Conservation (phyloP, 345 rosid species). For the Arabidopsis thaliana region TAIR10.1 NC_003071.7:16553501-16554000, state of each 20-base stretch:
- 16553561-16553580: slow-evolving; percentile 29
- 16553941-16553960: not conserved
- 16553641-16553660: slow-evolving; percentile 36
- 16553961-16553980: not conserved
- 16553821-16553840: not conserved
- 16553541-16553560: slow-evolving; percentile 26
- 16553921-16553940: not conserved
- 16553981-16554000: not conserved
- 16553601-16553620: slow-evolving; percentile 43
- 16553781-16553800: not conserved
- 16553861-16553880: not conserved
- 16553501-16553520: slow-evolving; percentile 34
- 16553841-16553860: not conserved
- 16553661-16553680: slow-evolving; percentile 42
- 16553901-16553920: not conserved
- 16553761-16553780: slow-evolving; percentile 3
- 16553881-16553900: not conserved
- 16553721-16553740: slow-evolving; percentile 27
- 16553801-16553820: slow-evolving; percentile 7
- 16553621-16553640: slow-evolving; percentile 29
- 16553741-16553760: slow-evolving; percentile 40
- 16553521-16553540: slow-evolving; percentile 38
- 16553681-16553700: slow-evolving; percentile 42
- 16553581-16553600: slow-evolving; percentile 30
- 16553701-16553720: slow-evolving; percentile 29